Evolutionary conservation across 192 early-diverging fungal species (phyloP).

Genomic region (Spizellomyces punctatus): DNA sequence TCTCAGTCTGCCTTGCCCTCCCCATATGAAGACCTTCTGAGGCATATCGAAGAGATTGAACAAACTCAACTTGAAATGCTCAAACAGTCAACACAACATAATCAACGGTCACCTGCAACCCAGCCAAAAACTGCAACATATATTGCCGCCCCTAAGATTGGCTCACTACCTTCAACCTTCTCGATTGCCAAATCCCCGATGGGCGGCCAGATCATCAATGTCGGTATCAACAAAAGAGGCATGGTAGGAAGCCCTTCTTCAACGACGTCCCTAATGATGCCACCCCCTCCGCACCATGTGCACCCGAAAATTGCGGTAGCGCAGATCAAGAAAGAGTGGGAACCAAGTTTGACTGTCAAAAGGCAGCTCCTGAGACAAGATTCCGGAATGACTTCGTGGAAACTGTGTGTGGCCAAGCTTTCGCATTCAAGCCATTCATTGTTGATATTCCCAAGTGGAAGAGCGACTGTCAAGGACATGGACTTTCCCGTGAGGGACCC

Average conservation of each 20-base stretch:
- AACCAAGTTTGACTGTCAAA: background rate
- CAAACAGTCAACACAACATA: background rate
- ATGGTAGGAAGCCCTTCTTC: background rate
- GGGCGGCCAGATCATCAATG: background rate
- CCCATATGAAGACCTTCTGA: background rate
- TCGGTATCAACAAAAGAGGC: background rate
- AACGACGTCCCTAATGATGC: background rate
- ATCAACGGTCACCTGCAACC: background rate
- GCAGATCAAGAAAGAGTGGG: slow-evolving; percentile 7
- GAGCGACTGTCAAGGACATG: background rate
- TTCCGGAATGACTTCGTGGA: slow-evolving; percentile 8
- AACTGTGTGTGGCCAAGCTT: background rate
- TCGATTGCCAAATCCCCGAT: background rate
- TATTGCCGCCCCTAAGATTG: background rate
- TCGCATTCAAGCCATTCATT: background rate
- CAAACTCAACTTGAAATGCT: background rate
- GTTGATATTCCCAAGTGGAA: background rate
- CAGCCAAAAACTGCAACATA: background rate
- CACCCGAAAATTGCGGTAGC: slow-evolving; percentile 2
- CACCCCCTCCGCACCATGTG: background rate
- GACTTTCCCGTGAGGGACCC: slow-evolving; percentile 7
- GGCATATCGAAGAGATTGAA: slow-evolving; percentile 16
- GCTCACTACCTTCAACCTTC: background rate
- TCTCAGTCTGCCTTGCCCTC: background rate
- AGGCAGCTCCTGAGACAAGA: slow-evolving; percentile 1